Evolutionary conservation across 2,329 filamentous ascomycete genomes (phyloP).

Genomic region (Alternaria solani): DNA sequence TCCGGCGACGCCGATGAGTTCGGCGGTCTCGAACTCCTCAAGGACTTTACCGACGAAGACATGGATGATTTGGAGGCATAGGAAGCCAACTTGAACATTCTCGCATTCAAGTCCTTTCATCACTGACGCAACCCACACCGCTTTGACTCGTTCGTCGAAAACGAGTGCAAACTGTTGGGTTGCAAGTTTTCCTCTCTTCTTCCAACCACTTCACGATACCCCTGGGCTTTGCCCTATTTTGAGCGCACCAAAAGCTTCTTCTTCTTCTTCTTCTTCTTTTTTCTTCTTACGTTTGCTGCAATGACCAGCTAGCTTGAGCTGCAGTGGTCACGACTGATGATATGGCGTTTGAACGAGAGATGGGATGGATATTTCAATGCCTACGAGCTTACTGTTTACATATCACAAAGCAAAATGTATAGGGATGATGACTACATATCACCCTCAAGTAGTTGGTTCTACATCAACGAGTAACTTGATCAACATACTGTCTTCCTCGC

Average conservation of each 20-base stretch:
- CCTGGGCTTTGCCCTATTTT: slow-evolving; percentile 13
- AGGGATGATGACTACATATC: not conserved
- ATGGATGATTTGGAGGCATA: slow-evolving; percentile 24
- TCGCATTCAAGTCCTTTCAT: not conserved
- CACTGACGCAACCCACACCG: not conserved
- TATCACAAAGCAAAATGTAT: not conserved
- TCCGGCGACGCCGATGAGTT: slow-evolving; percentile 31
- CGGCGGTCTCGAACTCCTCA: slow-evolving; percentile 44
- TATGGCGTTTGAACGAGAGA: slow-evolving; percentile 3
- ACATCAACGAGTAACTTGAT: not conserved
- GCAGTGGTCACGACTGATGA: slow-evolving; percentile 7
- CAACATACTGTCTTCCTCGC: not conserved
- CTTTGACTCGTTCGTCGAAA: not conserved
- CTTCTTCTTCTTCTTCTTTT: not conserved
- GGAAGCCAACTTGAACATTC: slow-evolving; percentile 1
- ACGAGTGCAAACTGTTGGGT: not conserved
- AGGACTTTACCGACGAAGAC: slow-evolving; percentile 41
- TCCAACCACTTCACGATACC: slow-evolving; percentile 23
- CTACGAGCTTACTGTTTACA: not conserved
- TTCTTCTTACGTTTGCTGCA: not conserved
- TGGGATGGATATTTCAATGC: not conserved
- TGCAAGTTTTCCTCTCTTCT: not conserved
- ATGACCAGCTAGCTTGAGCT: not conserved
- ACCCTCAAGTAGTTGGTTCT: not conserved
- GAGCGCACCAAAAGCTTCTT: slow-evolving; percentile 14